Conservation (phyloP, 164 flowering plant genomes). For the Umbellularia californica region DNA sequence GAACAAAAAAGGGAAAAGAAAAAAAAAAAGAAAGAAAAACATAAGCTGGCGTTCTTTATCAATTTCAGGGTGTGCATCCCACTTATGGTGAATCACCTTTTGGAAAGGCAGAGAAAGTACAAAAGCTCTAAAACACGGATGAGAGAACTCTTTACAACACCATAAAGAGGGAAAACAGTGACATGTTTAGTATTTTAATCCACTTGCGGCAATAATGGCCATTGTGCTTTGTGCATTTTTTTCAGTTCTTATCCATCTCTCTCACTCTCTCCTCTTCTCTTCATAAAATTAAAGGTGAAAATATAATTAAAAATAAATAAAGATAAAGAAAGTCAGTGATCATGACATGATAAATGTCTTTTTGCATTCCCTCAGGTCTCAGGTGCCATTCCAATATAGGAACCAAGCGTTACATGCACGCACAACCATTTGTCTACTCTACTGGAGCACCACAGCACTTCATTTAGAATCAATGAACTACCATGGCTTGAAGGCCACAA, state of each 20-base stretch:
- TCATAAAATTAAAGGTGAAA: no score
- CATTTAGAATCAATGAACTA: no score
- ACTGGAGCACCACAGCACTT: background rate
- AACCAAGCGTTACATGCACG: conserved; percentile 6
- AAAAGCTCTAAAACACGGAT: background rate
- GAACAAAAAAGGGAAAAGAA: no score
- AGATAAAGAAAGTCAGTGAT: background rate
- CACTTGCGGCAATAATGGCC: conserved; percentile 4
- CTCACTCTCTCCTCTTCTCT: no score
- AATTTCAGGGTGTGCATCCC: no score
- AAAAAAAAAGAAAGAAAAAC: no score
- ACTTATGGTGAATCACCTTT: background rate
- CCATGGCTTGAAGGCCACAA: no score
- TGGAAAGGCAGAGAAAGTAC: background rate
- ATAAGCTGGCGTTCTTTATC: no score
- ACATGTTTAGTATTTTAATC: background rate
- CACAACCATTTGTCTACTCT: background rate
- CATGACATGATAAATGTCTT: background rate
- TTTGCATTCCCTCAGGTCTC: background rate
- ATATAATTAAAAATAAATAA: background rate
- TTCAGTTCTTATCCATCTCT: background rate
- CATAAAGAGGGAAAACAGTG: background rate
- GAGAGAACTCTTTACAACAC: background rate
- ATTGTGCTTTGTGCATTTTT: conserved; percentile 4
- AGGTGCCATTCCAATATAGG: background rate